Evolutionary conservation across 169 alveolate species (phyloP).

Genomic region (Plasmodium coatneyi): DNA sequence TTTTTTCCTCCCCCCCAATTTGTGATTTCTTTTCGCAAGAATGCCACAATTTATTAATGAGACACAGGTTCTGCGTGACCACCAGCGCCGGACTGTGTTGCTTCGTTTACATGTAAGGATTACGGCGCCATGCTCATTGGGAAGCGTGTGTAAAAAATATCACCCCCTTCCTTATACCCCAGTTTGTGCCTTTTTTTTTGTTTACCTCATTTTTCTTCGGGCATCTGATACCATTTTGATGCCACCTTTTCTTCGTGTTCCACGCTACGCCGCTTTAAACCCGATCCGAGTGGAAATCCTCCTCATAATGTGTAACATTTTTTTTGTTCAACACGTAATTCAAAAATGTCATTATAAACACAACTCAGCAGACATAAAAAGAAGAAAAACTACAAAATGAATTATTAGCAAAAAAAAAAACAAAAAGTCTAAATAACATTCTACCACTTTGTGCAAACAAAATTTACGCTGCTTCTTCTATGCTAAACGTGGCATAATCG

Average conservation of each 20-base stretch:
- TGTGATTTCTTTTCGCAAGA: not conserved
- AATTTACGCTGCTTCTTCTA: not conserved
- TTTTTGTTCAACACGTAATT: not conserved
- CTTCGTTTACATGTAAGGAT: not conserved
- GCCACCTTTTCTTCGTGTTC: not conserved
- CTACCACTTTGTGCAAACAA: not conserved
- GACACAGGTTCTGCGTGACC: not conserved
- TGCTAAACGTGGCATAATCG: not conserved
- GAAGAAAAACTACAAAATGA: not conserved
- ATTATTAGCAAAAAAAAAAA: not conserved
- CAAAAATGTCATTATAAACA: not conserved
- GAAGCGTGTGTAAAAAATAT: not conserved
- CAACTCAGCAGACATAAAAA: not conserved
- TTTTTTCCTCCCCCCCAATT: not conserved
- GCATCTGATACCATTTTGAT: not conserved
- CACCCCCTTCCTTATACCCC: not conserved
- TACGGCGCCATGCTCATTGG: not conserved
- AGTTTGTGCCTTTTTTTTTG: not conserved
- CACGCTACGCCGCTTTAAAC: not conserved
- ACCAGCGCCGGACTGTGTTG: not conserved
- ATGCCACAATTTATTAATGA: not conserved
- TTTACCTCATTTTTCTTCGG: not conserved
- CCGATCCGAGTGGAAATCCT: not conserved
- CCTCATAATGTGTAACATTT: not conserved
- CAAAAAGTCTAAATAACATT: not conserved